Evolutionary conservation across 352 stramenopile genomes (phyloP), one percentile per base, ranked within the genome.

Genomic region (Globisporangium carolinianum): DNA sequence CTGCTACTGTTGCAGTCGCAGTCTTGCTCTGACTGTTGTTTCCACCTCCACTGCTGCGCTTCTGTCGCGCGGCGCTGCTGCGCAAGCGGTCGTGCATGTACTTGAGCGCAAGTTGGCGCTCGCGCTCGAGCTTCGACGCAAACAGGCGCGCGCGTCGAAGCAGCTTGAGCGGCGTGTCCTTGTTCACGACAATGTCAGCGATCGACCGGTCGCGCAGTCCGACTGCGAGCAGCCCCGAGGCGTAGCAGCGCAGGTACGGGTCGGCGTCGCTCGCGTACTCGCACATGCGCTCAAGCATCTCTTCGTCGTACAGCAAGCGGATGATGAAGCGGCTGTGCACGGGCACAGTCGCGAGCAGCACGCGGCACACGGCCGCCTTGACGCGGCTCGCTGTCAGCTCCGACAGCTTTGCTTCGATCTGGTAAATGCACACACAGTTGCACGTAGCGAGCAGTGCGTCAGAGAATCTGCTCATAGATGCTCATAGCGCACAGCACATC

Each of bases 131-230:
- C 47, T 91, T 91, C 7, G 78, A 87, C 14, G 84, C 84, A 47
- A 86, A 94, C 57, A 91, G 74, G 5, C 80, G 70, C 10, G 80
- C 79, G 35, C 84, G 67, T 57, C 87, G 86, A 7, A 94, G 64
- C 51, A 94, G 70, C 38, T 85, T 91, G 15, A 89, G 57, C 0
- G 82, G 65, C 0, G 78, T 87, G 7, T 90, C 84, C 24, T 83
- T 85, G 68, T 94, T 94, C 36, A 94, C 84, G 36, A 94, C 80
- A 4, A 81, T 79, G 48, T 92, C 82, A 1, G 84, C 84, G 54
- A 92, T 68, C 5, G 82, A 91, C 35, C 84, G 82, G 48, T 94
- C 84, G n/a, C 84, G 70, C 0, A 94, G 58, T 6, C 78, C 84
- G 12, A 92, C 77, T 11, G 84, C 83, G 1, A 94, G 63, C 35